These are phyloP conservation scores for Chlorella sp. DNA, from an alignment of 139 green algal genomes.

Conservation along the genomic window DNA sequence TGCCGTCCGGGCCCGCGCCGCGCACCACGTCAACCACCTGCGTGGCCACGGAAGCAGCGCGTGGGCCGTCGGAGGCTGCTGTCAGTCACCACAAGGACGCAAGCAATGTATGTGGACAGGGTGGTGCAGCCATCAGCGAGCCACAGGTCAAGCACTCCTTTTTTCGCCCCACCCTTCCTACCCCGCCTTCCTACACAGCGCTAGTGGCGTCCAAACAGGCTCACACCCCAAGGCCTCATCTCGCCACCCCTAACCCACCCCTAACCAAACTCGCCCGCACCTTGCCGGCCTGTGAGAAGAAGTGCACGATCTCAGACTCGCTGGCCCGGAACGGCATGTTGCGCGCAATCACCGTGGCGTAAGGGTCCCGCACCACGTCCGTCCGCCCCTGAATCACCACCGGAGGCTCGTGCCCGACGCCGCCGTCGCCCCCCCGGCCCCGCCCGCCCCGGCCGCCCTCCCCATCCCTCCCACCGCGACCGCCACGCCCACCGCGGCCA, in stretches of 20 bases:
- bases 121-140: too few species aligned
- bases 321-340: conserved; percentile 66
- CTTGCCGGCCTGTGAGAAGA: conserved; percentile 62
- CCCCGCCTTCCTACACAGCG: too few species aligned
- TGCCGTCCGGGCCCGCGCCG: conserved; percentile 23
- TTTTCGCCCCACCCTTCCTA: too few species aligned
- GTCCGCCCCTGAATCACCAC: conserved; percentile 7
- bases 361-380: conserved; percentile 48
- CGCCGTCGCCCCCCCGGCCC: background rate
- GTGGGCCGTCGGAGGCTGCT: too few species aligned
- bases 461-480: too few species aligned
- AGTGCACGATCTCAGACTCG: conserved; percentile 58
- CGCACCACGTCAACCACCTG: conserved; percentile 55
- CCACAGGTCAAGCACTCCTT: too few species aligned
- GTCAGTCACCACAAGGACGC: too few species aligned
- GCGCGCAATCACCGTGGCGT: conserved; percentile 58
- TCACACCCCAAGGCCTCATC: too few species aligned
- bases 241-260: background rate
- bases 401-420: conserved; percentile 5
- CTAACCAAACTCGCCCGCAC: conserved; percentile 18
- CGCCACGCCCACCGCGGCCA: too few species aligned
- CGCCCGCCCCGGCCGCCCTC: too few species aligned
- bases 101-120: too few species aligned
- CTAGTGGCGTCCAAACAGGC: too few species aligned
- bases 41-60: background rate